phyloP scores from a whole-genome alignment of 2,329 filamentous ascomycete species.

The Sporothrix mexicana region DNA sequence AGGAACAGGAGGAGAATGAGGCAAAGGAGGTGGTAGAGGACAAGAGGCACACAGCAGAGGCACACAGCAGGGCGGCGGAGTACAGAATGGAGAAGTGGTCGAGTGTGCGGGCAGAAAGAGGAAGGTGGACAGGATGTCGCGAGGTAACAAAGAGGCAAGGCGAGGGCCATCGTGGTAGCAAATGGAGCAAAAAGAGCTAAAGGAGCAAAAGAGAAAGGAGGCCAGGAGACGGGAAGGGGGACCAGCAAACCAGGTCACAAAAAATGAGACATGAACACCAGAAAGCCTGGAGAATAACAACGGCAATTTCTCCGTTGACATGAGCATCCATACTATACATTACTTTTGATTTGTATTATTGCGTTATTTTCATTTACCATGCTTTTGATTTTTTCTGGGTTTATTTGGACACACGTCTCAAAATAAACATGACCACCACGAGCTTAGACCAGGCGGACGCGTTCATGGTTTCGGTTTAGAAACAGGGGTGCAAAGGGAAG shows the following conservation, averaged over 20 bases:
- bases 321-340: neutral
- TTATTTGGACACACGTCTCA: neutral
- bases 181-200: neutral
- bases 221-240: neutral
- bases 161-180: too few relatives aligned
- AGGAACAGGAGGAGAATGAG: neutral
- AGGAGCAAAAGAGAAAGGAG: neutral
- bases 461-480: neutral
- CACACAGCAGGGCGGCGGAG: neutral
- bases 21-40: neutral
- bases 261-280: neutral
- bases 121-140: neutral
- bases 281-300: neutral
- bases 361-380: neutral
- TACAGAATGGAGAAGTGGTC: neutral
- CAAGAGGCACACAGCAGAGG: neutral
- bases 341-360: too few relatives aligned
- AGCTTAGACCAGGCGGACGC: neutral
- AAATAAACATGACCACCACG: neutral
- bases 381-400: neutral
- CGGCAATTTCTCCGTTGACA: constrained; percentile 19
- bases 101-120: neutral
- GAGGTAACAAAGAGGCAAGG: neutral
- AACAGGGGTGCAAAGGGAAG: neutral
- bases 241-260: neutral